Conservation (phyloP, 169 alveolate genomes). For the Babesia bovis region DNA sequence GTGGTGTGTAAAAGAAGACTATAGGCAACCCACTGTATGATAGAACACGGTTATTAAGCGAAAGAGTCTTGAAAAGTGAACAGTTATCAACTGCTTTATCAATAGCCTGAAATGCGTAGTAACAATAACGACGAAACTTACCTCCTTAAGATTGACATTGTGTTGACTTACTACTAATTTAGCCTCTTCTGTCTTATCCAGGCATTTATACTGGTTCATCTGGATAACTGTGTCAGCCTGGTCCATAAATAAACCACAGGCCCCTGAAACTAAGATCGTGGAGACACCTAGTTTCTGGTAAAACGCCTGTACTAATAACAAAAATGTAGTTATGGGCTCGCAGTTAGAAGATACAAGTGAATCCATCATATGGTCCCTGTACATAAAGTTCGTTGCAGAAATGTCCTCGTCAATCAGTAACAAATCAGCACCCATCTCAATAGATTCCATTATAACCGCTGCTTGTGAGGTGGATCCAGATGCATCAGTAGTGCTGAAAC, state of each 20-base stretch:
- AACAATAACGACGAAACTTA: not conserved
- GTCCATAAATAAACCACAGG: conserved; percentile 62
- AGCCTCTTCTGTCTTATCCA: conserved; percentile 35
- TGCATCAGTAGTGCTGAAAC: conserved; percentile 72
- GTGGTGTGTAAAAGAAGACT: not conserved
- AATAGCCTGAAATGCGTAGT: not conserved
- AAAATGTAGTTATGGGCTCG: conserved; percentile 62
- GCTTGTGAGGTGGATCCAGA: conserved; percentile 82
- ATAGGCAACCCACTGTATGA: conserved; percentile 7
- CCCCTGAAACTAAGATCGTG: conserved; percentile 64
- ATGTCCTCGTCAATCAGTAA: conserved; percentile 77
- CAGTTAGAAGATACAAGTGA: conserved; percentile 29
- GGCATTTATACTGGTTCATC: conserved; percentile 61
- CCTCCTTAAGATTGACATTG: conserved; percentile 28
- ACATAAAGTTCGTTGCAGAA: conserved; percentile 67
- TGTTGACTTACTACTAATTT: not conserved
- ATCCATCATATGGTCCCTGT: conserved; percentile 62
- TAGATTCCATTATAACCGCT: conserved; percentile 78
- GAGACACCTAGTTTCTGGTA: conserved; percentile 55
- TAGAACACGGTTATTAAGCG: conserved; percentile 20
- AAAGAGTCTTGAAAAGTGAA: conserved; percentile 3
- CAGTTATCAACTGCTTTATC: not conserved
- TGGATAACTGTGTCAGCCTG: conserved; percentile 66
- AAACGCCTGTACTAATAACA: conserved; percentile 41
- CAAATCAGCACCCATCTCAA: conserved; percentile 76